Evolutionary conservation across 169 alveolate species (phyloP), one percentile per base, ranked within the genome.

Genomic region (Amoebophrya sp.): DNA sequence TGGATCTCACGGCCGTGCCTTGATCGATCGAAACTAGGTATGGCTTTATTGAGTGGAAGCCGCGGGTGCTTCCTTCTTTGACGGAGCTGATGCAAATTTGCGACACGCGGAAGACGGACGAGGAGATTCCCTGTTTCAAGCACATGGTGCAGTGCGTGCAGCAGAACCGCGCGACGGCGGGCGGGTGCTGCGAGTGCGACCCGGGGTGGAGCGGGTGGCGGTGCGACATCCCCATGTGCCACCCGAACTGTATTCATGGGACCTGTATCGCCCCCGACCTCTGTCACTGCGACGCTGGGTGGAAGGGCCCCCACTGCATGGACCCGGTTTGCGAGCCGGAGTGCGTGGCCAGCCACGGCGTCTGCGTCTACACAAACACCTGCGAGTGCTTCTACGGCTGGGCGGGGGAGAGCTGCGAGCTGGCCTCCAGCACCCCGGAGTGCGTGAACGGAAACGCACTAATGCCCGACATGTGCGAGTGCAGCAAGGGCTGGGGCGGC

Each of bases 181-280:
- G 97, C 41, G 94, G 95, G 41, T 95, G 97, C 70, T 95, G 97
- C 88, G 91, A 93, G 89, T 95, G 97, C 88, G 92, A 93, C 31
- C 94, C 93, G 41, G 97, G 97, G 20, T 94, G 95, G 95, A 91
- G 94, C 31, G 97, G 96, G 0, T 89, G 89, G 88, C 91, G 90
- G 45, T 95, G 97, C 88, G 95, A 92, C 31, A 91, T 91, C 38
- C 96, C 97, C 0, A 94, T 93, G 23, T 95, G 97, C 42, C 88
- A 90, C 38, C 95, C 95, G 45, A 92, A 89, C 20, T 95, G 97
- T 69, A 92, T 92, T 13, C 88, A 92, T 88, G 97, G 97, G 4
- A 89, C 87, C 40, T 95, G 97, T 88, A 91, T 93, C 31, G 94
- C 92, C 29, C 94, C 93, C 26, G 93, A 94, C 90, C 88, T 88